A percentile compares a stretch with the other conserved stretches of the same genome.
Evolutionary conservation across 163 green algal species (phyloP).

Genomic region (Volvox carteri): DNA sequence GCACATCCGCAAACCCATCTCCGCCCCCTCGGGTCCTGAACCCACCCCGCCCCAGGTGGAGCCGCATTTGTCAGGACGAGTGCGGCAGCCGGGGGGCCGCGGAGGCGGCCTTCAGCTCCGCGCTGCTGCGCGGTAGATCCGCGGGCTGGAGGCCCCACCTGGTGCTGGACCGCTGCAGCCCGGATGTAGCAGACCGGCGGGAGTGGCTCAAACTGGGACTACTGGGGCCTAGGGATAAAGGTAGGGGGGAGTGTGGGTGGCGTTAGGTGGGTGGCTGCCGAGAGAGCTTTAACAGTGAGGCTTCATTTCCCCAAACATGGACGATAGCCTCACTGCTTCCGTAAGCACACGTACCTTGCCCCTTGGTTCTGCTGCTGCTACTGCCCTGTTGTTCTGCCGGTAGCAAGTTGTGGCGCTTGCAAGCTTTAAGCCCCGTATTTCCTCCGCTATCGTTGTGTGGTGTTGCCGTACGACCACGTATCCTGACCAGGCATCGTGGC

Average conservation of each 20-base stretch:
- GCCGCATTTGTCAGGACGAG: conserved; percentile 60
- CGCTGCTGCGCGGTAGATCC: conserved; percentile 36
- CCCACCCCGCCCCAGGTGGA: too few relatives aligned
- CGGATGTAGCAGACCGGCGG: conserved; percentile 45
- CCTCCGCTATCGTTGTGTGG: not conserved
- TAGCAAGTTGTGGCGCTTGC: too few relatives aligned
- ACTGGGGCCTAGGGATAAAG: conserved; percentile 52
- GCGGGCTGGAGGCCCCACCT: conserved; percentile 18
- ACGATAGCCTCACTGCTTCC: too few relatives aligned
- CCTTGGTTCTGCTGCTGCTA: too few relatives aligned
- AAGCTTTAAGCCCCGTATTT: too few relatives aligned
- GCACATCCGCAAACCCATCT: too few relatives aligned
- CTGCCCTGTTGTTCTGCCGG: too few relatives aligned
- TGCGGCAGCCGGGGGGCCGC: conserved; percentile 42
- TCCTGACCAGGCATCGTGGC: conserved; percentile 34
- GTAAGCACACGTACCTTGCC: too few relatives aligned
- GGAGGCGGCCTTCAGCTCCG: conserved; percentile 47
- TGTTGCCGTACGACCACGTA: not conserved
- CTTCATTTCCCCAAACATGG: too few relatives aligned
- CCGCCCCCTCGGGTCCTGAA: too few relatives aligned
- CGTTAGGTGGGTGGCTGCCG: not conserved
- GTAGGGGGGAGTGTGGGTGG: conserved; percentile 5
- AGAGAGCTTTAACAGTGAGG: too few relatives aligned
- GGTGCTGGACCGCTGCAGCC: conserved; percentile 62
- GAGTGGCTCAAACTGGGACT: conserved; percentile 57